Evolutionary conservation across 148 eudicot species (phyloP).

Genomic region (Amaranthus cruentus): DNA sequence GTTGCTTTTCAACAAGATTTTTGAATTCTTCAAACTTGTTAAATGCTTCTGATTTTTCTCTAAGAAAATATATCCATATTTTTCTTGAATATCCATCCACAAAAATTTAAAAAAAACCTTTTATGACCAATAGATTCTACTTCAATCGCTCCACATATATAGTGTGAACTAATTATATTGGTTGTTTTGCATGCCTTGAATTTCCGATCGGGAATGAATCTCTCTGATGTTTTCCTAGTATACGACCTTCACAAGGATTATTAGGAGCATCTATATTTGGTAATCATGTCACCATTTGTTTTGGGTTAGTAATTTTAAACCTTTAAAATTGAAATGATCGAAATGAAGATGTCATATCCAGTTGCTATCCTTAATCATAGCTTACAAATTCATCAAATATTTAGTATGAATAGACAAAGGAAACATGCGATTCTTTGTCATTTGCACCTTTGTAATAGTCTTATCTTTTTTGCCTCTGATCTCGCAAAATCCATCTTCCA

Average conservation of each 20-base stretch:
- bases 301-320: conserved; percentile 9
- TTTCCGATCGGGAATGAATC: too few species aligned
- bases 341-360: conserved; percentile 12
- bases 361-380: too few species aligned
- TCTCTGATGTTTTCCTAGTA: not conserved
- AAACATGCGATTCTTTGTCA: conserved; percentile 17
- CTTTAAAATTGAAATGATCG: conserved; percentile 13
- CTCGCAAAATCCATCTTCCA: conserved; percentile 5
- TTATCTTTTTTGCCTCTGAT: not conserved
- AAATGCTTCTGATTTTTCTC: conserved; percentile 5
- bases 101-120: not conserved
- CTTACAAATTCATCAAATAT: not conserved
- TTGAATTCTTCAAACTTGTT: conserved; percentile 6
- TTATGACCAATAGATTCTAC: not conserved
- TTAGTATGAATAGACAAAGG: conserved; percentile 1
- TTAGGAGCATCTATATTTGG: not conserved
- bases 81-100: conserved; percentile 13
- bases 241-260: conserved; percentile 7
- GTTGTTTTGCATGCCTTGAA: too few species aligned
- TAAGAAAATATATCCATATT: conserved; percentile 5
- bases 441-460: not conserved
- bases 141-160: conserved; percentile 1
- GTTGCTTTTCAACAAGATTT: conserved; percentile 10
- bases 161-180: too few species aligned
- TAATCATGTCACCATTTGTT: conserved; percentile 8